A percentile compares a stretch with the other conserved stretches of the same genome.
These are phyloP conservation scores for Vinca minor DNA, from an alignment of 257 asterid species.

Conservation along the genomic window DNA sequence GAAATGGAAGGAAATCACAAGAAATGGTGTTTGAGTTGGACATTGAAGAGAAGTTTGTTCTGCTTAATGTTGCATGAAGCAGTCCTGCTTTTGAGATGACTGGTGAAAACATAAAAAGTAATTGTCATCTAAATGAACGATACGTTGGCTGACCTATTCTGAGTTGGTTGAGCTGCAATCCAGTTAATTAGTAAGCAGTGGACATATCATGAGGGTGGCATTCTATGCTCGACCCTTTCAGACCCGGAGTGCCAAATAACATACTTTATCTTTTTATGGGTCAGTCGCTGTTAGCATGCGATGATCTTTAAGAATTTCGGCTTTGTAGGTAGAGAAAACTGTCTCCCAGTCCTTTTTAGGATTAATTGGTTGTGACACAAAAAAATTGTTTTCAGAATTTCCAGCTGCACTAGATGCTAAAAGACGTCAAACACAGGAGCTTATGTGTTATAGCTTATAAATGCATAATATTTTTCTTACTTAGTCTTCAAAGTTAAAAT, in stretches of 20 bases:
- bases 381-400: not conserved
- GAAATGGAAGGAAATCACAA: not conserved
- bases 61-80: not conserved
- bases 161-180: not conserved
- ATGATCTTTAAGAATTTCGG: not conserved
- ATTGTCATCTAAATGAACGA: not conserved
- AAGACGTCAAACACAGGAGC: not conserved
- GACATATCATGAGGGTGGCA: not conserved
- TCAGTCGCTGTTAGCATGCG: not conserved
- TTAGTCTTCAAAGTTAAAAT: not conserved
- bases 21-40: not conserved
- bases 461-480: not conserved
- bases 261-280: not conserved
- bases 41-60: not conserved
- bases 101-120: not conserved
- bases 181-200: not conserved
- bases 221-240: not conserved
- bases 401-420: not conserved
- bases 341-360: not conserved
- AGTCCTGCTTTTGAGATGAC: not conserved
- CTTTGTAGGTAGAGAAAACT: not conserved
- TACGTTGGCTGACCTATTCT: not conserved
- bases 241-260: not conserved
- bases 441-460: not conserved
- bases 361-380: not conserved